Conservation (phyloP, 345 rosid genomes). For the Passiflora organensis region DNA sequence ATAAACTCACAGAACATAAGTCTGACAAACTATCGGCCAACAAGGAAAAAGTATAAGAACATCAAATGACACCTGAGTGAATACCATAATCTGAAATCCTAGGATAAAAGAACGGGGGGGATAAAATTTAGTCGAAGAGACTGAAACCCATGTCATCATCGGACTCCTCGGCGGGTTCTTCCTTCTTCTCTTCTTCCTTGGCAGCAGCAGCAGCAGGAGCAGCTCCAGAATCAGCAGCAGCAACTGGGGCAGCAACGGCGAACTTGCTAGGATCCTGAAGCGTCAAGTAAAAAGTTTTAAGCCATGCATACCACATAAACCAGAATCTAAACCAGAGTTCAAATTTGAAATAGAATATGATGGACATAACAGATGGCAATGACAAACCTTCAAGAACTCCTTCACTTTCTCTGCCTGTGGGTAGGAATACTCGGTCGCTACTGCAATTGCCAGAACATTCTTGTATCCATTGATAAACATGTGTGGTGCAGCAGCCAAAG, state of each 20-base stretch:
- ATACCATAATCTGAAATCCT: too few relatives aligned
- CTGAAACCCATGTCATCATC: conserved; percentile 89
- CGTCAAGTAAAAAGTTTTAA: background rate
- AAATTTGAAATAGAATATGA: background rate
- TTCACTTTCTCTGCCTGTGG: conserved; percentile 82
- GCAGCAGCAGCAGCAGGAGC: conserved; percentile 35
- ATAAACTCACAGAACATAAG: too few relatives aligned
- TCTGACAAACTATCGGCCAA: too few relatives aligned
- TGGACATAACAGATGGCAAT: background rate
- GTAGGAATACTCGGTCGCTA: conserved; percentile 68
- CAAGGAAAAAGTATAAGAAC: too few relatives aligned
- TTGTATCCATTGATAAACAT: conserved; percentile 91
- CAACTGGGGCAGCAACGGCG: conserved; percentile 44
- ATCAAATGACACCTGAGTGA: too few relatives aligned
- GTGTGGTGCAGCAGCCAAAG: conserved; percentile 83
- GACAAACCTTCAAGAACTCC: conserved; percentile 66
- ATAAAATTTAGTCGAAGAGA: conserved; percentile 51
- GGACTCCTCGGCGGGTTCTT: conserved; percentile 73
- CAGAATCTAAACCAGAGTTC: too few relatives aligned
- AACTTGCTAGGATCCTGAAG: conserved; percentile 81
- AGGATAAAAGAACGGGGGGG: too few relatives aligned
- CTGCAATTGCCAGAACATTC: conserved; percentile 63
- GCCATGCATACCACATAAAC: background rate
- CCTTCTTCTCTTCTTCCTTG: conserved; percentile 65
- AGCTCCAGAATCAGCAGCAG: conserved; percentile 19